These are phyloP conservation scores for Globisporangium lucens DNA, from an alignment of 352 stramenopile species.

Conservation along the genomic window DNA sequence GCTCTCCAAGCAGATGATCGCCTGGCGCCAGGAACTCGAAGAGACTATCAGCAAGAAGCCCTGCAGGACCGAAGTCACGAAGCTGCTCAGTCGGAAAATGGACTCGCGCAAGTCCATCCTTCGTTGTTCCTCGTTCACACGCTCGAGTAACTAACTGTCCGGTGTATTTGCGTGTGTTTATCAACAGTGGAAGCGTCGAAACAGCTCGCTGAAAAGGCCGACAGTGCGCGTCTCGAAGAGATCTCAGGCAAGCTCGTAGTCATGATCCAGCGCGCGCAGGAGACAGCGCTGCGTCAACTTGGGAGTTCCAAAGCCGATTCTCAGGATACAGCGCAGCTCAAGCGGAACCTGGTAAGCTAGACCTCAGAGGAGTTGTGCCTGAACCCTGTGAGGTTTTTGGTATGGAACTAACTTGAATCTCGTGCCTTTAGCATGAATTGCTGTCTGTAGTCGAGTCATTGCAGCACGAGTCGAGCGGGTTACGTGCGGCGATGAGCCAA, in stretches of 20 bases:
- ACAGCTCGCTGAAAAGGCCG: conserved; percentile 35
- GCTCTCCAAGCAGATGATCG: conserved; percentile 21
- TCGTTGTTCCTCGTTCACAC: background rate
- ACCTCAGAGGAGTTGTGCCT: background rate
- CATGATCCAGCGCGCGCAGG: conserved; percentile 28
- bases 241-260: conserved; percentile 24
- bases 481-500: conserved; percentile 25
- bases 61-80: conserved; percentile 26
- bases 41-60: conserved; percentile 21
- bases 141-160: background rate
- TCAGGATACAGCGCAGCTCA: conserved; percentile 33
- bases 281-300: conserved; percentile 19
- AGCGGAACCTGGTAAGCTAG: conserved; percentile 37
- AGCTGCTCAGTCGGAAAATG: conserved; percentile 41
- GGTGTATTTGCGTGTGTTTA: background rate
- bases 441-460: conserved; percentile 44
- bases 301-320: conserved; percentile 22
- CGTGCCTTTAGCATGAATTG: conserved; percentile 29
- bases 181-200: conserved; percentile 35
- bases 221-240: conserved; percentile 28
- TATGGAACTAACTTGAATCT: background rate
- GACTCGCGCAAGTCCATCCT: conserved; percentile 28
- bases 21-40: conserved; percentile 24
- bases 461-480: conserved; percentile 30
- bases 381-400: background rate